These are phyloP conservation scores for Coemansia erecta DNA, from an alignment of 192 early-diverging fungal species.

Conservation along the genomic window DNA sequence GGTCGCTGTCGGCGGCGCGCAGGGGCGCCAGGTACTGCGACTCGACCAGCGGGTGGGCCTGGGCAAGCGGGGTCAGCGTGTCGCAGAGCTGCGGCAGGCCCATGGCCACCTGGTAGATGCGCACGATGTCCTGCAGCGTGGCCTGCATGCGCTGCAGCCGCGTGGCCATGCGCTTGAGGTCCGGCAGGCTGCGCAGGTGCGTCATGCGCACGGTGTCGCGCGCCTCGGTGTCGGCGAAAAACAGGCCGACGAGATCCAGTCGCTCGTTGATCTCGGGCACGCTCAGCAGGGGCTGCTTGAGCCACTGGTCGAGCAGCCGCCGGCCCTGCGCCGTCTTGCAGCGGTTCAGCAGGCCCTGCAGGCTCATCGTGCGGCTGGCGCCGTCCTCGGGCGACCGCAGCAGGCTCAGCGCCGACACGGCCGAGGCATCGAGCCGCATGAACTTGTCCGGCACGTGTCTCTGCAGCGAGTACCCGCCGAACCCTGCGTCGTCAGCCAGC, in stretches of 20 bases:
- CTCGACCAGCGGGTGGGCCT: conserved; percentile 54
- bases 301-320: conserved; percentile 83
- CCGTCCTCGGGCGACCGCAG: conserved; percentile 75
- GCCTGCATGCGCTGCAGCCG: conserved; percentile 78
- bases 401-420: conserved; percentile 83
- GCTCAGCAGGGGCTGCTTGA: conserved; percentile 85
- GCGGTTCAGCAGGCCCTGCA: conserved; percentile 83
- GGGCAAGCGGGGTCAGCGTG: conserved; percentile 48
- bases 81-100: conserved; percentile 65
- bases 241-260: conserved; percentile 71
- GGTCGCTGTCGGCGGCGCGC: conserved; percentile 55
- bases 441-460: conserved; percentile 82
- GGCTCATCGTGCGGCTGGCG: conserved; percentile 56
- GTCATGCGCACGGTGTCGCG: conserved; percentile 65
- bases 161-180: conserved; percentile 85
- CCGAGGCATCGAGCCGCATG: conserved; percentile 89
- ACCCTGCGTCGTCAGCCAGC: conserved; percentile 73
- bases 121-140: conserved; percentile 81
- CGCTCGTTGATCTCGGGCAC: conserved; percentile 71
- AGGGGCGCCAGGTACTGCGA: conserved; percentile 50
- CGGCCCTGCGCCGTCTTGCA: conserved; percentile 88
- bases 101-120: conserved; percentile 83
- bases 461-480: conserved; percentile 69
- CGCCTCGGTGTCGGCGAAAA: conserved; percentile 62
- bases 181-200: conserved; percentile 81